Conservation (phyloP, 1,139 yeast genomes). For the Candida smagusa region DNA sequence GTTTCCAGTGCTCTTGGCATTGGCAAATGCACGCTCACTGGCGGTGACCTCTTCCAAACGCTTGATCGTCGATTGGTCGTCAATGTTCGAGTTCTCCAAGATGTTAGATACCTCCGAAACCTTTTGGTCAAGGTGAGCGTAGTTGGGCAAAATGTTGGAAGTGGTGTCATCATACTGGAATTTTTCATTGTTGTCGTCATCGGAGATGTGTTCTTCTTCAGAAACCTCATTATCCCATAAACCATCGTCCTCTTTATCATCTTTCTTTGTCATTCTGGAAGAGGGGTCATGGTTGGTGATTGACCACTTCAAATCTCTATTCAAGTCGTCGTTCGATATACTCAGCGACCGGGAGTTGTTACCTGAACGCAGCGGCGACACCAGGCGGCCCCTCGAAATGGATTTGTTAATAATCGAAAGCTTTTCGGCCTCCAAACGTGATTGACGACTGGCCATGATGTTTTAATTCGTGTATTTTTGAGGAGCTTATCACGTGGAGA, state of each 20-base stretch:
- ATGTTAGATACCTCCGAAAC: constrained; percentile 41
- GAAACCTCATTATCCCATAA: constrained; percentile 45
- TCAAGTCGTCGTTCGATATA: constrained; percentile 34
- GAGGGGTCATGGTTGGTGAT: constrained; percentile 57
- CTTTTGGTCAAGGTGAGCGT: constrained; percentile 46
- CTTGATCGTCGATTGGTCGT: constrained; percentile 41
- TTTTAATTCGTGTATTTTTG: background rate
- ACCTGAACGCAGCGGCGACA: constrained; percentile 32
- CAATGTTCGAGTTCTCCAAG: constrained; percentile 43
- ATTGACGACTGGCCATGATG: constrained; percentile 34
- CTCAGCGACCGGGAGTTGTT: constrained; percentile 35
- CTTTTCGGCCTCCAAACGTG: constrained; percentile 44
- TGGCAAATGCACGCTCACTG: constrained; percentile 57
- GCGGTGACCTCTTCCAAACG: constrained; percentile 57
- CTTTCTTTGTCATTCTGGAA: constrained; percentile 37
- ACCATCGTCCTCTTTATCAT: constrained; percentile 19
- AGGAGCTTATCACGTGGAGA: no score
- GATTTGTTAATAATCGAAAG: constrained; percentile 40
- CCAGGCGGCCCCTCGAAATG: constrained; percentile 39
- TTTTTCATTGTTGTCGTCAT: constrained; percentile 55
- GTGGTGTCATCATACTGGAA: constrained; percentile 56
- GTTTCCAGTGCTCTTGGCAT: constrained; percentile 52
- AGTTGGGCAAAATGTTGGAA: constrained; percentile 59
- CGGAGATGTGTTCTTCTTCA: constrained; percentile 68
- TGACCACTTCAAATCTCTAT: constrained; percentile 46